A percentile compares a stretch with the other conserved stretches of the same genome.
phyloP scores from a whole-genome alignment of 495 filamentous ascomycete genomes.

The Xylaria cubensis region DNA sequence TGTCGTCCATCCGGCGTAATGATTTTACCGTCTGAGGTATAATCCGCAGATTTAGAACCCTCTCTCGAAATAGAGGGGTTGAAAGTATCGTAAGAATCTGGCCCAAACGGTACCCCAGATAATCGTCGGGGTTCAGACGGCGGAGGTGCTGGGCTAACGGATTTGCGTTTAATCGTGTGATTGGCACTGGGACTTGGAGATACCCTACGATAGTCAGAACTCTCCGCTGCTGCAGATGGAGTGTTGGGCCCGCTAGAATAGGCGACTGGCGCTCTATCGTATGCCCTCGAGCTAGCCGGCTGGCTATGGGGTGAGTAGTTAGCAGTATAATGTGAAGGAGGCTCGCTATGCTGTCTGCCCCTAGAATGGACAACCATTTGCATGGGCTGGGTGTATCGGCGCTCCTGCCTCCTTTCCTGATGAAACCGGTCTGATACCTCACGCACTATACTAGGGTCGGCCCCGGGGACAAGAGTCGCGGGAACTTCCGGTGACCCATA shows the following conservation, averaged over 20 bases:
- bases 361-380: conserved; percentile 44
- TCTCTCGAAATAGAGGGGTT: conserved; percentile 62
- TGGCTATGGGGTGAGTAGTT: conserved; percentile 48
- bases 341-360: conserved; percentile 50
- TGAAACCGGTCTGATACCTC: conserved; percentile 61
- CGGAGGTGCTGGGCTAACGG: conserved; percentile 74
- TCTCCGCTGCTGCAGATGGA: conserved; percentile 39
- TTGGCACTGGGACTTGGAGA: conserved; percentile 62
- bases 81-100: conserved; percentile 82
- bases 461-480: conserved; percentile 71
- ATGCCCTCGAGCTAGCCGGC: conserved; percentile 42
- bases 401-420: conserved; percentile 52
- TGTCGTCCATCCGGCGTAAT: conserved; percentile 84
- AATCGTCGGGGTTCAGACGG: conserved; percentile 59
- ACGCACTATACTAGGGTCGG: conserved; percentile 64
- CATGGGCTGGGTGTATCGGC: conserved; percentile 50
- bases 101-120: conserved; percentile 81
- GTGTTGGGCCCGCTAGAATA: conserved; percentile 50
- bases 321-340: conserved; percentile 42
- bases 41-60: conserved; percentile 39
- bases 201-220: conserved; percentile 54
- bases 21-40: conserved; percentile 64
- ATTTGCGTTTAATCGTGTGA: conserved; percentile 72
- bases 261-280: conserved; percentile 44
- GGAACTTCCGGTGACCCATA: conserved; percentile 62